Evolutionary conservation across 257 asterid species (phyloP), one percentile per base, ranked within the genome.

Genomic region (Lycium ferocissimum): DNA sequence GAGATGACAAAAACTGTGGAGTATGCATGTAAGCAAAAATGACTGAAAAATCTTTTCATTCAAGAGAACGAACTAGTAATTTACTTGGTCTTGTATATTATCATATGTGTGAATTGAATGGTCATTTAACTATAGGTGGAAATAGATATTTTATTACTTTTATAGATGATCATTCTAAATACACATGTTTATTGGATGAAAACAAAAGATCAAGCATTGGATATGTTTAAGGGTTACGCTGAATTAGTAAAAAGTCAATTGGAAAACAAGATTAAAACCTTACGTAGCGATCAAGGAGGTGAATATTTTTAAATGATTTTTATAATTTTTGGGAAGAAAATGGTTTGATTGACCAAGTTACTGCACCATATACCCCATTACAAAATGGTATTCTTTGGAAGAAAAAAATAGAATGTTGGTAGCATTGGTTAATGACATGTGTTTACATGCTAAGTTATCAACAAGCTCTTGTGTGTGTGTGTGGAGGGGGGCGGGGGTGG

Each of bases 21-120:
- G 73, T 49, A 26, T 84, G 53, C 33, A 20, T 84, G 1, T 75
- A 84, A 76, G 15, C 47, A n/a, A 83, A 71, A 37, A 26, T n/a
- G 3, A 53, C 40, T 9, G 22, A 22, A 13, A 35, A 3, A 53
- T 26, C 4, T 12, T 53, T 49, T 3, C 33, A n/a, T 3, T 17
- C 2, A 9, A 5, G 51, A 8, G 43, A 78, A 51, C 9, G 66
- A 15, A 20, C 11, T 2, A 47, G 3, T 8, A 0, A 20, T 26
- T 13, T 33, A 40, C 13, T 78, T 2, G 82, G 51, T 5, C 15
- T 53, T 3, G 17, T 78, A 1, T 22, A 51, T 13, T 43, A 1
- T 53, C 22, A 78, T 37, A 76, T 76, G 1, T 76, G 40, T 76
- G 43, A 49, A 14, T 45, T 76, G 3, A 47, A 47, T 8, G 1